Percentiles rank a stretch among this genome's conserved stretches.
These are phyloP conservation scores for Gnomoniopsis smithogilvyi DNA, from an alignment of 2,329 filamentous ascomycete species.

Conservation along the genomic window DNA sequence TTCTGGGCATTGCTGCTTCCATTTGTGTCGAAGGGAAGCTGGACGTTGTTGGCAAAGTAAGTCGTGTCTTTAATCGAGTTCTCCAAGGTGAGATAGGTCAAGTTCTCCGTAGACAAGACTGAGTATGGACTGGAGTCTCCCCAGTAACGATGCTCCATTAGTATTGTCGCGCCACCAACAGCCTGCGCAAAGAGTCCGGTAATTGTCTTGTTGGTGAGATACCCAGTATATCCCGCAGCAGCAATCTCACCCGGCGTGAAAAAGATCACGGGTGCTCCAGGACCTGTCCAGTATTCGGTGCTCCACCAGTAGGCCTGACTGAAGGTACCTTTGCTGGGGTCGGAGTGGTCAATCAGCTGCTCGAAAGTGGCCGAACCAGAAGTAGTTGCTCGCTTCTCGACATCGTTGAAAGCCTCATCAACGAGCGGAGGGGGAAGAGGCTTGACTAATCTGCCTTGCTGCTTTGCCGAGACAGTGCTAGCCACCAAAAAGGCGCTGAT, in stretches of 20 bases:
- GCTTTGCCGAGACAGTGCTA: constrained; percentile 23
- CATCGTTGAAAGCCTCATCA: constrained; percentile 18
- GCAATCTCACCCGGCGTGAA: constrained; percentile 38
- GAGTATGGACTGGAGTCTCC: constrained; percentile 36
- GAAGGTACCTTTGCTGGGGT: constrained; percentile 39
- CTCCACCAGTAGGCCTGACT: constrained; percentile 39
- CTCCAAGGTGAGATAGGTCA: constrained; percentile 37
- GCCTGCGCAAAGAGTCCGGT: constrained; percentile 36
- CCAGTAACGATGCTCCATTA: constrained; percentile 43
- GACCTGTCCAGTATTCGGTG: constrained; percentile 37
- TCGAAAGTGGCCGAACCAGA: constrained; percentile 32
- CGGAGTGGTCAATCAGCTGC: constrained; percentile 38
- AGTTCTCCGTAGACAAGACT: constrained; percentile 32
- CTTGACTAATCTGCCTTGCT: not conserved
- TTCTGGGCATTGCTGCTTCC: constrained; percentile 42
- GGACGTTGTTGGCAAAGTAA: constrained; percentile 39
- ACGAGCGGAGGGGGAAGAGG: constrained; percentile 28
- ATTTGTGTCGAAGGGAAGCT: constrained; percentile 47
- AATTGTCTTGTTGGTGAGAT: constrained; percentile 40
- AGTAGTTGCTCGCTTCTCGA: constrained; percentile 18
- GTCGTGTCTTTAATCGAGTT: constrained; percentile 39
- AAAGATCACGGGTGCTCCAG: constrained; percentile 37
- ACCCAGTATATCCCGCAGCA: constrained; percentile 33
- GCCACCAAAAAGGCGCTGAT: constrained; percentile 23
- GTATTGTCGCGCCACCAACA: constrained; percentile 36